Base-by-base conservation (phyloP, 192 early-diverging fungal species). In the Haplosporangium gracile region DNA sequence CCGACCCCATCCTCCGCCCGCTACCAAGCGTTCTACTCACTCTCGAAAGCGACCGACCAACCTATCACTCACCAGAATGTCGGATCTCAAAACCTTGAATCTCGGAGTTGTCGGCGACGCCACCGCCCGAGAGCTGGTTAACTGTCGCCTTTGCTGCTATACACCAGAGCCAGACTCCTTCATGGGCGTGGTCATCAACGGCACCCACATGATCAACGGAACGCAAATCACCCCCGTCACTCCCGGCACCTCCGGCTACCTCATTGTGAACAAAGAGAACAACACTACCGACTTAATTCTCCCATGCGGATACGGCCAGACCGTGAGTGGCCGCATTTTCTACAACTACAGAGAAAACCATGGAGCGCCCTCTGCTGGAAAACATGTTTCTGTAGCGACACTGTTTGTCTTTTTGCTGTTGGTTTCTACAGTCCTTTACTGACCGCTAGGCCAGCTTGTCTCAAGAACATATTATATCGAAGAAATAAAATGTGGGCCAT, bases 181-280 rank as follows among this genome's bases (percentile, higher is more conserved):
- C 63, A n/a, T n/a, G 24, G n/a, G 63, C n/a, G 63, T 68, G 24
- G 24, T 68, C 63, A n/a, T 68, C 63, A 68, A 68, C 32, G 63
- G 63, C 63, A 68, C 63, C 7, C 63, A 68, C 32, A 68, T 68
- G 63, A n/a, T 68, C 11, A 68, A 68, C 63, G 63, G 63, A 68
- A 68, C 63, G n/a, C 26, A 68, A 26, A 34, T 68, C 26, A 34
- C 32, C 32, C 63, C 63, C 63, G 63, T 68, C 63, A 68, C 63
- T 15, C 63, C 63, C 26, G 15, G 9, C 26, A 68, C n/a, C 63
- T 68, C 32, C 26, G 63, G 63, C 63, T 68, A 68, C 13, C 2
- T n/a, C 24, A 13, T 68, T 34, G 11, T 29, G 10, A 34, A 34
- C 63, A 68, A 68, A 68, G 45, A 15, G 45, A 47, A 47, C 45